Base-by-base conservation (phyloP, 108 stramenopile genomes). In the Epithemia pelagica region DNA sequence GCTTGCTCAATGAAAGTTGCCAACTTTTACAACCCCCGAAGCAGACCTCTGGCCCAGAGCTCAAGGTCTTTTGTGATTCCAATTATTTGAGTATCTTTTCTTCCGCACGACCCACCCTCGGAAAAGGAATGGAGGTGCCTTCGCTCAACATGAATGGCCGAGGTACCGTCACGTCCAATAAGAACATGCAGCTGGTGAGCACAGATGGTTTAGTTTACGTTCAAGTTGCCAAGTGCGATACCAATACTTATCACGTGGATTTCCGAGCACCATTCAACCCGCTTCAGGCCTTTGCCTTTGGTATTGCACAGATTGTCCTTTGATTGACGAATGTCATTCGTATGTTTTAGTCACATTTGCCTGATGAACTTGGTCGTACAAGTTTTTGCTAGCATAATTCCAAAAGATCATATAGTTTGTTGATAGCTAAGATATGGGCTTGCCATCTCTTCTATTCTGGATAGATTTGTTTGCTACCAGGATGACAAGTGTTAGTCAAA, bases 201-300 rank as follows among this genome's bases (percentile, higher is more conserved):
- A 63, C 65, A 2, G 37, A 66, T 15, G 37, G 37, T 46, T 5
- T 46, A 15, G 15, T 46, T 46, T 46, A 15, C 37, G 10, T 46
- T 31, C 78, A 79, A 33, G 66, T 79, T 31, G 74, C 74, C 57
- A 79, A 79, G 52, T 79, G 78, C 73, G 64, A 66, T 26, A 62
- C 64, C 15, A 21, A 74, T 32, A 56, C 62, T n/a, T 74, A 73
- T 46, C 60, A 74, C 66, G 33, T 79, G 33, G 78, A 79, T 55
- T 79, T 74, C 65, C 29, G 37, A 51, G 52, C 51, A 25, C 78
- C 78, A 8, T 74, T 74, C 32, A 65, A 69, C 70, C 68, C 73
- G 10, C 60, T 72, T 28, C 67, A 58, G 7, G 73, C 78, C n/a
- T 71, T 79, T 60, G 78, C 54, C 0, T 79, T 74, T 65, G 78